Evolutionary conservation across 352 stramenopile genomes (phyloP), one percentile per base, ranked within the genome.

Genomic region (Pythium utonaiense): DNA sequence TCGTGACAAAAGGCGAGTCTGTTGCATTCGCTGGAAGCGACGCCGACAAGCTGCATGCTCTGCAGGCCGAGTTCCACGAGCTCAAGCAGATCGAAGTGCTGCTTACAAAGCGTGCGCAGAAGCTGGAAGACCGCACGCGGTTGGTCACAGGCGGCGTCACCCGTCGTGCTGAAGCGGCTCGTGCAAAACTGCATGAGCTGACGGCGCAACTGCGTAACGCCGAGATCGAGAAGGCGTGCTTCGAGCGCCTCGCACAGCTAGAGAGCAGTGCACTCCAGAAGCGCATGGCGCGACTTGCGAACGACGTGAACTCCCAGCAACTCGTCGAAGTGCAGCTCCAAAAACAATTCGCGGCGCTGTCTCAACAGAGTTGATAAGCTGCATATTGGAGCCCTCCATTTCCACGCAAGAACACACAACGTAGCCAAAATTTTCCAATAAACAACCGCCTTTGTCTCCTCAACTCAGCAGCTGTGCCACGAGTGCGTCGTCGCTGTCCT

Each of bases 281-380:
- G 7, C 83, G 85, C n/a, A 79, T 95, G 65, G 38, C 64, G 25
- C 78, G 73, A 19, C 66, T 91, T 27, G 83, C 83, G n/a, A 79
- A 73, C 40, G 79, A 95, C 19, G 75, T 95, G 1, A 91, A 93
- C 62, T 60, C 72, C 7, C 83, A 93, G 64, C 80, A 93, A 42
- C 61, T 88, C 28, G 57, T 68, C n/a, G 81, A 95, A 74, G 78
- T 90, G 24, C 76, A 83, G 61, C 70, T 95, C 28, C 85, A 95
- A 60, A 91, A 95, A 60, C 67, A 78, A 47, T 95, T 86, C 48
- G 81, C 82, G 13, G 63, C 70, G 41, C 59, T 92, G 34, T 36
- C 69, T 17, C 44, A 82, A 30, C 66, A 83, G 38, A 56, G 80
- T 38, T 61, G 25, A 31, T 45, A 2, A 56, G 33, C 21, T 24